phyloP scores from a whole-genome alignment of 108 stramenopile genomes.

The Conticribra weissflogii region DNA sequence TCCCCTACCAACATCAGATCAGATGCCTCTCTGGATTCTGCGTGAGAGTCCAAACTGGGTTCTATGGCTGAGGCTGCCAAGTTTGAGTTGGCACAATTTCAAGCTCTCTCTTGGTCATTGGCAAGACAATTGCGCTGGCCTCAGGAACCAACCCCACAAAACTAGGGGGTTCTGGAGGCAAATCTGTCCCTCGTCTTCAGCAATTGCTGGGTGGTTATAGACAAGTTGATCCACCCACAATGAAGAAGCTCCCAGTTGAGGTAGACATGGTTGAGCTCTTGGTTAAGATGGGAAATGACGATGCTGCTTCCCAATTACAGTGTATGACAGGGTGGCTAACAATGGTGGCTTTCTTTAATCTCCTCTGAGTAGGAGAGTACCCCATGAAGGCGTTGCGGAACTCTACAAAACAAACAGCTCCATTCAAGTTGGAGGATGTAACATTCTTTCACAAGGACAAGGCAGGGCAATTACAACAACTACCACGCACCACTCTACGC shows the following conservation, averaged over 20 bases:
- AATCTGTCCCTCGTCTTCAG: background rate
- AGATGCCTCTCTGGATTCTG: background rate
- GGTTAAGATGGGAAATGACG: background rate
- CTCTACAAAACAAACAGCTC: slow-evolving; percentile 4
- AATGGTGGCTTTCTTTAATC: slow-evolving; percentile 18
- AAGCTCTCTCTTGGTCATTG: slow-evolving; percentile 10
- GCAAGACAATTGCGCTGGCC: slow-evolving; percentile 8
- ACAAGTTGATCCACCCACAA: background rate
- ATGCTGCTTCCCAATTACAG: background rate
- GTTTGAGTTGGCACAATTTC: slow-evolving; percentile 2
- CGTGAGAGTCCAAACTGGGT: background rate
- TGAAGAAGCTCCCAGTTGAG: slow-evolving; percentile 13
- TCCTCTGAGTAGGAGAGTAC: slow-evolving; percentile 13
- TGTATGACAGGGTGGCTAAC: background rate
- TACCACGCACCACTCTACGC: background rate
- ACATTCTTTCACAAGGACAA: background rate
- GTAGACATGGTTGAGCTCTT: slow-evolving; percentile 3
- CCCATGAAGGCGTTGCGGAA: background rate
- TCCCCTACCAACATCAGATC: background rate
- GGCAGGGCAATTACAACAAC: background rate
- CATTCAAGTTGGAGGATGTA: slow-evolving; percentile 10
- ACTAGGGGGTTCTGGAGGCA: background rate
- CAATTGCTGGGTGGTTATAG: slow-evolving; percentile 3
- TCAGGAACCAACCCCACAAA: background rate
- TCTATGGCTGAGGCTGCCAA: background rate